Percentiles rank a stretch among this genome's conserved stretches.
Conservation (phyloP, 768 basidiomycete species). For the Termitomyces sp. region DNA sequence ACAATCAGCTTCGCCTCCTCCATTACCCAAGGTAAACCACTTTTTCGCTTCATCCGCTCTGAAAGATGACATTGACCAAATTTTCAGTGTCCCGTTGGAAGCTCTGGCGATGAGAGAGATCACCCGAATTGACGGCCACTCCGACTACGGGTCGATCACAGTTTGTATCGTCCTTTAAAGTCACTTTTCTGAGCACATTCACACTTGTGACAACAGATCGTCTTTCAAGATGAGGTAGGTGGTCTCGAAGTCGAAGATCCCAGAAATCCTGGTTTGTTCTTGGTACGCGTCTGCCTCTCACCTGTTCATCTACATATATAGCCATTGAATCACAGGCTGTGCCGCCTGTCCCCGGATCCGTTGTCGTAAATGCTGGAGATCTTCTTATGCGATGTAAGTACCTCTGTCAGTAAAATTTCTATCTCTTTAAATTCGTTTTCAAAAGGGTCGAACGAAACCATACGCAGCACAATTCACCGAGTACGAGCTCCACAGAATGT, state of each 20-base stretch:
- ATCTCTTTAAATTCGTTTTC: background rate
- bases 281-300: slow-evolving; percentile 18
- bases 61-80: background rate
- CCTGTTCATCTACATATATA: background rate
- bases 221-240: slow-evolving; percentile 56
- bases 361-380: slow-evolving; percentile 49
- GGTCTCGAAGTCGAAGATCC: slow-evolving; percentile 61
- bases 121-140: slow-evolving; percentile 41
- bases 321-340: slow-evolving; percentile 22
- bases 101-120: slow-evolving; percentile 29
- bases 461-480: slow-evolving; percentile 48
- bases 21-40: slow-evolving; percentile 41
- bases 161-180: slow-evolving; percentile 12
- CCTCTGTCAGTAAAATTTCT: too few species aligned
- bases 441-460: slow-evolving; percentile 39
- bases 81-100: slow-evolving; percentile 24
- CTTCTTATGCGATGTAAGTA: slow-evolving; percentile 42
- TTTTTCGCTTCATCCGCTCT: background rate
- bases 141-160: slow-evolving; percentile 54
- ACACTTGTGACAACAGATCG: slow-evolving; percentile 19
- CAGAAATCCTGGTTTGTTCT: slow-evolving; percentile 33
- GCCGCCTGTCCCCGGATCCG: slow-evolving; percentile 35
- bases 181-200: background rate
- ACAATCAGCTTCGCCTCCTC: slow-evolving; percentile 52
- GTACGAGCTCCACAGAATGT: slow-evolving; percentile 34